Evolutionary conservation across 83 land plant genomes (phyloP).

Genomic region (Thuja plicata): DNA sequence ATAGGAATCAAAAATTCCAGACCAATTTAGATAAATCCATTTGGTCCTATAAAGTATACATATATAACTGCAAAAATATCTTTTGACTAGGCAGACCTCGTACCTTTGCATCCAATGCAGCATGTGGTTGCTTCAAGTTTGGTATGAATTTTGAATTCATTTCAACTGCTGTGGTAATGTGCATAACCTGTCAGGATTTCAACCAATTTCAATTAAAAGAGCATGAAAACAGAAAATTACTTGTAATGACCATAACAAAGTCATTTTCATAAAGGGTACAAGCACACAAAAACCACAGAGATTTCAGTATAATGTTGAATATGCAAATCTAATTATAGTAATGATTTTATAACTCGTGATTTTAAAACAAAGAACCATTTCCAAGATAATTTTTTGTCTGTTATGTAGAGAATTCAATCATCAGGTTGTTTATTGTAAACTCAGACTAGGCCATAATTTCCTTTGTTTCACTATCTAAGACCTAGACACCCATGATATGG

Average conservation of each 20-base stretch:
- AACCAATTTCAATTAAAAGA: not conserved
- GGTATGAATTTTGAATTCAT: too few relatives aligned
- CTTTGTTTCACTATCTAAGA: too few relatives aligned
- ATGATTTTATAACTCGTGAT: not conserved
- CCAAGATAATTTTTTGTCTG: not conserved
- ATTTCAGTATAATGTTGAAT: not conserved
- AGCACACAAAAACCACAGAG: not conserved
- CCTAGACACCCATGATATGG: too few relatives aligned
- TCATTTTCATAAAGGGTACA: not conserved
- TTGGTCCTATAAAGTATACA: too few relatives aligned
- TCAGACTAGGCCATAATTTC: too few relatives aligned
- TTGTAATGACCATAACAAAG: not conserved
- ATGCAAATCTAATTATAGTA: not conserved
- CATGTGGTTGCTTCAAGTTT: too few relatives aligned
- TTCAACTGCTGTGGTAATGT: too few relatives aligned
- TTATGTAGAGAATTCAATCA: too few relatives aligned
- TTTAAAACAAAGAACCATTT: not conserved
- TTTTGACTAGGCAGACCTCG: not conserved
- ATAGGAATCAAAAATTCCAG: too few relatives aligned
- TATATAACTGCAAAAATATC: not conserved
- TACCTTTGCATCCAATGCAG: not conserved
- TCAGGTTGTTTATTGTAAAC: too few relatives aligned
- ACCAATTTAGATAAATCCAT: too few relatives aligned
- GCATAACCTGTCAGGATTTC: slow-evolving; percentile 53
- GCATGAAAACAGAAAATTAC: not conserved